Percentiles rank a stretch among this genome's conserved stretches.
Evolutionary conservation across 2,329 filamentous ascomycete species (phyloP).

Genomic region (Zymoseptoria tritici): DNA sequence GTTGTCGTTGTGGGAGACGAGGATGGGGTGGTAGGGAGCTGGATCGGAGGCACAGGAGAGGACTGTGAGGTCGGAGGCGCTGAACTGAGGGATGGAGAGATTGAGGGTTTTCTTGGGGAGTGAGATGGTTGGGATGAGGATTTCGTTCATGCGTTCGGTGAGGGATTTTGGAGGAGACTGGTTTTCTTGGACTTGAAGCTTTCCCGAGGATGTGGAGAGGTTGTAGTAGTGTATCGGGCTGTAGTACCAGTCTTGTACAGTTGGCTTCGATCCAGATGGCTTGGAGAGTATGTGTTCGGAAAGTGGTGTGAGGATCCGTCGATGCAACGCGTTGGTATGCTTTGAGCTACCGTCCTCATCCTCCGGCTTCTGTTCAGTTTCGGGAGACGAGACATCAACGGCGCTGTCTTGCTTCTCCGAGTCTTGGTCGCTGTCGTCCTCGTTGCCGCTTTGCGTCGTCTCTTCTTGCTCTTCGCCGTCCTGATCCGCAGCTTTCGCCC

Average conservation of each 20-base stretch:
- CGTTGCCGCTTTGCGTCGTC: slow-evolving; percentile 1
- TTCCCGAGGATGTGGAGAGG: slow-evolving; percentile 18
- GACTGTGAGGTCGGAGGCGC: slow-evolving; percentile 22
- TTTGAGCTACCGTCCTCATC: slow-evolving; percentile 13
- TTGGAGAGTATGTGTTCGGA: slow-evolving; percentile 1
- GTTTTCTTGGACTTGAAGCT: slow-evolving; percentile 22
- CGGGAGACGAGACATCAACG: slow-evolving; percentile 16
- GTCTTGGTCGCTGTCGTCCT: slow-evolving; percentile 8
- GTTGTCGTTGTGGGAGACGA: slow-evolving; percentile 10
- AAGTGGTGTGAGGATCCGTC: slow-evolving; percentile 27
- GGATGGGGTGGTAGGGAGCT: slow-evolving; percentile 23
- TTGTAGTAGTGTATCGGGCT: slow-evolving; percentile 25
- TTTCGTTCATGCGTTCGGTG: slow-evolving; percentile 15
- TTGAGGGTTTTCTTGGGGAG: slow-evolving; percentile 30
- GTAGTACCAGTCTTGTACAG: slow-evolving; percentile 28
- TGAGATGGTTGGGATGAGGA: slow-evolving; percentile 22
- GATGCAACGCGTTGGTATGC: slow-evolving; percentile 20
- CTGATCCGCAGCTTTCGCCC: slow-evolving; percentile 13
- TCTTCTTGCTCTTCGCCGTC: slow-evolving; percentile 4
- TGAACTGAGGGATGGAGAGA: slow-evolving; percentile 20
- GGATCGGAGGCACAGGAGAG: slow-evolving; percentile 18
- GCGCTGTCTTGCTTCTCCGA: slow-evolving; percentile 23
- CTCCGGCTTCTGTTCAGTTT: slow-evolving; percentile 2
- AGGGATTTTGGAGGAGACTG: slow-evolving; percentile 11
- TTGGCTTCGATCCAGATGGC: slow-evolving; percentile 6